Conservation (phyloP, 495 filamentous ascomycete genomes). For the Tuber brumale region DNA sequence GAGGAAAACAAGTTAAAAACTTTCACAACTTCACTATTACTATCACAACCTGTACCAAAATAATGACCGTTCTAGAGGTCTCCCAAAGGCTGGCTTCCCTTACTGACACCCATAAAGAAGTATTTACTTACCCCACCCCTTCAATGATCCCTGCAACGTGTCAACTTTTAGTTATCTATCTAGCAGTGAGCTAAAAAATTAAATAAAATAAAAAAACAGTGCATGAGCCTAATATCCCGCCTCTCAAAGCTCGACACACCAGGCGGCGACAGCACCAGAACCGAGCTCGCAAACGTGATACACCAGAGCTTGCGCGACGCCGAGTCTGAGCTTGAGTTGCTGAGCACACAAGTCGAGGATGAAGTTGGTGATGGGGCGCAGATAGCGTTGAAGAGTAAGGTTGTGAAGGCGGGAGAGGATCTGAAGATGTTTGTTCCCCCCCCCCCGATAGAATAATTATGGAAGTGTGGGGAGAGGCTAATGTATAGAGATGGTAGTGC, state of each 20-base stretch:
- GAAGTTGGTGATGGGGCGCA: conserved; percentile 51
- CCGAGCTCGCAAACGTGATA: conserved; percentile 78
- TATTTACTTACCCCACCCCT: conserved; percentile 3
- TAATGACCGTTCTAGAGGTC: conserved; percentile 35
- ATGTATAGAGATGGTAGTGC: conserved; percentile 48
- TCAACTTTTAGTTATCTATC: conserved; percentile 10
- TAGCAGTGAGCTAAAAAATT: neutral
- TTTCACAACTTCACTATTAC: neutral
- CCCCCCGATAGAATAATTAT: conserved; percentile 3
- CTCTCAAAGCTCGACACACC: conserved; percentile 36
- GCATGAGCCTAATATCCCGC: conserved; percentile 36
- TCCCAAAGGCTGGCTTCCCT: conserved; percentile 39
- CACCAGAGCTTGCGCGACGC: conserved; percentile 73
- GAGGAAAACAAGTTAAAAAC: neutral
- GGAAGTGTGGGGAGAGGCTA: conserved; percentile 24
- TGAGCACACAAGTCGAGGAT: conserved; percentile 65
- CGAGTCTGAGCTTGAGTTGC: conserved; percentile 76
- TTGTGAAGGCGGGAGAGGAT: conserved; percentile 59
- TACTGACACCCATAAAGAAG: conserved; percentile 38
- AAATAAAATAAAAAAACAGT: conserved; percentile 12
- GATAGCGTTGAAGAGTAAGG: conserved; percentile 56
- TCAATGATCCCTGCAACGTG: conserved; percentile 15
- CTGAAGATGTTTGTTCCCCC: conserved; percentile 54
- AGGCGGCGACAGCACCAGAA: conserved; percentile 39
- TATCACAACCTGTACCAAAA: neutral